Base-by-base conservation (phyloP, 495 filamentous ascomycete species). In the Acidomyces sp. region DNA sequence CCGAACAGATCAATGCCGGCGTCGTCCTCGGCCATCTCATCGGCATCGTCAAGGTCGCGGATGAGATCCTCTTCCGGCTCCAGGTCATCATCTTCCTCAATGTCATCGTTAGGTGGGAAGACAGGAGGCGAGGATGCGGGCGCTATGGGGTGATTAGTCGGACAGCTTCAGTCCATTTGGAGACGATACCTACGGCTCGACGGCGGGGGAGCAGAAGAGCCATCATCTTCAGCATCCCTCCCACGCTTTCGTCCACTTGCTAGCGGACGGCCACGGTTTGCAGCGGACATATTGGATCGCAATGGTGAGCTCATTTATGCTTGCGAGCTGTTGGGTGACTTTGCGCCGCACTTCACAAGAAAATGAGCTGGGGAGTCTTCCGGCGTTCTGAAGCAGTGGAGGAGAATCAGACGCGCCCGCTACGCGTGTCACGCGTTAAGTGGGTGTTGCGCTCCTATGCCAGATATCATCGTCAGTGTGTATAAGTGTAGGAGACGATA, bases 21-120 rank as follows among this genome's bases (percentile, higher is more conserved):
- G 51, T 90, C 83, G 53, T 96, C 90, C 58, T 96, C 92, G 9
- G 87, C 92, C 75, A 86, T 75, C 60, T 99, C 92, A 49, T 96
- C 92, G 32, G 85, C 72, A 52, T 99, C 92, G 41, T 95, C 87
- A 49, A 95, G 75, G 53, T 93, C 85, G 33, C 70, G 77, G 31
- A 78, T 67, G 4, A 92, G 59, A 45, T 85, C 80, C 37, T 72
- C 67, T 34, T 84, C 81, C 29, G 80, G 77, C 48, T 82, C 77
- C 9, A 75, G 55, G 26, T 76, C 71, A 39, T 86, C 78, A 25
- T 87, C 79, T n/a, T 86, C 79, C 49, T 88, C 67, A 11, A 62
- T 68, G 29, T 28, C 37, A 49, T 88, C 67, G 17, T 63, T 65
- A 27, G 68, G 66, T 28, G 74, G 75, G 45, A 77, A 62, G 38